Base-by-base conservation (phyloP, 495 filamentous ascomycete genomes). In the Daldinia caldariorum region DNA sequence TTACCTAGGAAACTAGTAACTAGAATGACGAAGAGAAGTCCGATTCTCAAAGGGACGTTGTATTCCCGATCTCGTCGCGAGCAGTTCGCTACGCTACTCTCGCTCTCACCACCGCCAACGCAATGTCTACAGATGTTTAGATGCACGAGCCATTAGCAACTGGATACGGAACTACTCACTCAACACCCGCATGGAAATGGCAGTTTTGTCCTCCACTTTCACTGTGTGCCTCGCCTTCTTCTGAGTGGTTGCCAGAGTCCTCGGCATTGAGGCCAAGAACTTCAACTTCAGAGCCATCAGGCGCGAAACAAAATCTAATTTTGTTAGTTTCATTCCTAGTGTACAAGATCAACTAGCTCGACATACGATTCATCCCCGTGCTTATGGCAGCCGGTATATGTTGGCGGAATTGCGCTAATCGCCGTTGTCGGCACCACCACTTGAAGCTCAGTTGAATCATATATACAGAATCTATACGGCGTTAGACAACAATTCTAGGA, bases 121-220 rank as follows among this genome's bases (percentile, higher is more conserved):
- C 85, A 88, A 67, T 78, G 85, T 79, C 69, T 68, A 64, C 43
- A n/a, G 50, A 65, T 3, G 2, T 43, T 71, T 56, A 58, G 53
- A 57, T 47, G 29, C 26, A 13, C 35, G n/a, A 12, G 5, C 4
- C 3, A n/a, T 10, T 31, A 53, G 14, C 3, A 14, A 10, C 26
- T 8, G 6, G 12, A 13, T 20, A 32, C 3, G 8, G 14, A 12
- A 8, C 6, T 55, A 63, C 82, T 73, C 78, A 88, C 85, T 90
- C 87, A 18, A 90, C 83, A 6, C 87, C 88, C n/a, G 87, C 87
- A 66, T 91, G 87, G 74, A 88, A 89, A 69, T 90, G 88, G 69
- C 87, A 90, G 56, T 83, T 83, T 59, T 71, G 66, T 4, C 66
- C 71, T 18, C 45, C 63, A 22, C 67, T 67, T 26, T 70, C 73